phyloP scores from a whole-genome alignment of 352 stramenopile species.

The Pythium monospermum region DNA sequence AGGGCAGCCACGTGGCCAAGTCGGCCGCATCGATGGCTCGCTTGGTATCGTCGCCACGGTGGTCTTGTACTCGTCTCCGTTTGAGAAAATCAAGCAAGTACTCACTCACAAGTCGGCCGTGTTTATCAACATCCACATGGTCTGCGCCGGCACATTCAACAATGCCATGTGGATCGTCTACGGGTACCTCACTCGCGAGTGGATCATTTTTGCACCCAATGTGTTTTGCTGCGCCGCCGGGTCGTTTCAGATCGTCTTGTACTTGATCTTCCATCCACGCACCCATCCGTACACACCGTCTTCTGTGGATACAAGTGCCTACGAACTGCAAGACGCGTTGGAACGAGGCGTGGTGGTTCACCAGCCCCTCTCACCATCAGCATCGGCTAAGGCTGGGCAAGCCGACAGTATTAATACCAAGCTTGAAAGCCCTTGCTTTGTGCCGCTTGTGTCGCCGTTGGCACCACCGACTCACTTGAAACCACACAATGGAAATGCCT shows the following conservation, averaged over 20 bases:
- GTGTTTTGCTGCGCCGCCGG: constrained; percentile 45
- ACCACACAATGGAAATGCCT: too few species aligned
- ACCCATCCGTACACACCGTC: too few species aligned
- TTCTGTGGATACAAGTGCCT: too few species aligned
- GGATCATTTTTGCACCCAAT: constrained; percentile 53
- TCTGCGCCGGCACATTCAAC: constrained; percentile 55
- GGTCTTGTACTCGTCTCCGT: constrained; percentile 57
- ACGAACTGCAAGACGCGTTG: too few species aligned
- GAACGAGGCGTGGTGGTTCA: too few species aligned
- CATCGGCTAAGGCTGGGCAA: too few species aligned
- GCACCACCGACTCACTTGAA: too few species aligned
- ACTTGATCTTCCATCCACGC: constrained; percentile 50
- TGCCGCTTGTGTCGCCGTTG: too few species aligned
- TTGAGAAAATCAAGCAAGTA: constrained; percentile 50
- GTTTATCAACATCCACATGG: constrained; percentile 63
- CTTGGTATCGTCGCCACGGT: constrained; percentile 54
- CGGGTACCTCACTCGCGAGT: constrained; percentile 40
- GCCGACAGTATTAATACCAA: too few species aligned
- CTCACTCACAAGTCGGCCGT: constrained; percentile 43
- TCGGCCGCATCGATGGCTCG: constrained; percentile 32
- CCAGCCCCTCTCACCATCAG: too few species aligned
- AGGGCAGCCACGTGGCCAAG: constrained; percentile 22
- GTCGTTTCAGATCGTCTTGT: constrained; percentile 50
- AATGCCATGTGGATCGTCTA: constrained; percentile 76
- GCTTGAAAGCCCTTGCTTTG: too few species aligned